A percentile compares a stretch with the other conserved stretches of the same genome.
Conservation (phyloP, 352 stramenopile genomes). For the Sclerospora graminicola region DNA sequence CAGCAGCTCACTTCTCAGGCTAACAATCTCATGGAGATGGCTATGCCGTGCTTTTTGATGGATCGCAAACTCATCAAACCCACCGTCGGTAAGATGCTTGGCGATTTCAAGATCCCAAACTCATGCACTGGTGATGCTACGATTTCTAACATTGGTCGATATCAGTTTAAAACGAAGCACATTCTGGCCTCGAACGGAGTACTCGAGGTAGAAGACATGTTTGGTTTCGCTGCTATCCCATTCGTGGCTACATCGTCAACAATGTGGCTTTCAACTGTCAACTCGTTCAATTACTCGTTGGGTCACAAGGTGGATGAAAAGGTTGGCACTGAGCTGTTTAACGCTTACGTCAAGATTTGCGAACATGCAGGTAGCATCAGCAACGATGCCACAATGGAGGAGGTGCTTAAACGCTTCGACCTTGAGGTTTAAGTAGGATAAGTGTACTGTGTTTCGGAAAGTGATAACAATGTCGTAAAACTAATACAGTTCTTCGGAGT, state of each 20-base stretch:
- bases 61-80: constrained; percentile 23
- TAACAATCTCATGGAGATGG: constrained; percentile 37
- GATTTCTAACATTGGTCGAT: constrained; percentile 28
- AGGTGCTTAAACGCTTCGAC: constrained; percentile 21
- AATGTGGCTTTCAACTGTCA: constrained; percentile 36
- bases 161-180: constrained; percentile 27
- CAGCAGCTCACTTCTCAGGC: constrained; percentile 11
- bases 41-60: constrained; percentile 26
- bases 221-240: constrained; percentile 44
- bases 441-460: no score
- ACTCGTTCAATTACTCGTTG: constrained; percentile 52
- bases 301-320: constrained; percentile 40
- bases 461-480: no score
- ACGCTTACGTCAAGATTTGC: constrained; percentile 46
- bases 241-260: constrained; percentile 39
- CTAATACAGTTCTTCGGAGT: no score
- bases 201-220: constrained; percentile 30
- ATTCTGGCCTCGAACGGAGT: constrained; percentile 19
- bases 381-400: constrained; percentile 33
- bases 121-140: constrained; percentile 39
- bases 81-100: constrained; percentile 11
- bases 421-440: constrained; percentile 3
- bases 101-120: constrained; percentile 17
- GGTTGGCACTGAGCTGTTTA: constrained; percentile 31
- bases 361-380: constrained; percentile 35